These are phyloP conservation scores for Moniliophthora roreri DNA, from an alignment of 1,284 basidiomycete species.

Conservation along the genomic window DNA sequence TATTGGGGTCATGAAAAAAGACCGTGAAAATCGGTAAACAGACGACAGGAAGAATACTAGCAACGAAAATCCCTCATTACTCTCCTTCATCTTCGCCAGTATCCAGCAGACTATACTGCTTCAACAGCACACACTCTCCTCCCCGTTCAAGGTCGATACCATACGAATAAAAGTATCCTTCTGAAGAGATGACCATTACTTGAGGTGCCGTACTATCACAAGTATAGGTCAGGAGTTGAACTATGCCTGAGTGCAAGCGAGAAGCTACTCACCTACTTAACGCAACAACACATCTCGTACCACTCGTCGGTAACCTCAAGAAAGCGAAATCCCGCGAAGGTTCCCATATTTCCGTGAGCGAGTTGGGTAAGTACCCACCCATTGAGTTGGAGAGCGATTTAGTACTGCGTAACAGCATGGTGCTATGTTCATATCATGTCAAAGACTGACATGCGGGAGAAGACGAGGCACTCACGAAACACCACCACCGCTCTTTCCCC, in stretches of 20 bases:
- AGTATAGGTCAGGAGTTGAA: not conserved
- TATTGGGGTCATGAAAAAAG: no score
- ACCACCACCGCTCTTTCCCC: slow-evolving; percentile 63
- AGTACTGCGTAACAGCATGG: slow-evolving; percentile 75
- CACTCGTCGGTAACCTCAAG: slow-evolving; percentile 82
- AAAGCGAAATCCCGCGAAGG: slow-evolving; percentile 95
- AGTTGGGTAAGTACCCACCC: slow-evolving; percentile 89
- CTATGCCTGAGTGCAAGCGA: slow-evolving; percentile 1
- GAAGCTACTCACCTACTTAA: slow-evolving; percentile 69
- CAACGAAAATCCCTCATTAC: no score
- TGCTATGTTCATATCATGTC: slow-evolving; percentile 33
- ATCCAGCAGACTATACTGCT: slow-evolving; percentile 69
- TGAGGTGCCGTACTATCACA: slow-evolving; percentile 82
- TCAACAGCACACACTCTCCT: slow-evolving; percentile 93
- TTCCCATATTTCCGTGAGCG: slow-evolving; percentile 96
- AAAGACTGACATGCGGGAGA: slow-evolving; percentile 6
- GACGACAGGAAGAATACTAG: no score
- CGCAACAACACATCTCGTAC: slow-evolving; percentile 82
- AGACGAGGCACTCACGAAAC: slow-evolving; percentile 43
- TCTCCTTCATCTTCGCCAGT: slow-evolving; percentile 2
- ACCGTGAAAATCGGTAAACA: no score
- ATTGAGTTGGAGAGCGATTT: slow-evolving; percentile 81
- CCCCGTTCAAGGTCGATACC: slow-evolving; percentile 96
- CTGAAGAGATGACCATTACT: slow-evolving; percentile 95
- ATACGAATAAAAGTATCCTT: slow-evolving; percentile 96